Evolutionary conservation across 2,329 filamentous ascomycete genomes (phyloP), one percentile per base, ranked within the genome.

Genomic region (Pseudogymnoascus sp.): DNA sequence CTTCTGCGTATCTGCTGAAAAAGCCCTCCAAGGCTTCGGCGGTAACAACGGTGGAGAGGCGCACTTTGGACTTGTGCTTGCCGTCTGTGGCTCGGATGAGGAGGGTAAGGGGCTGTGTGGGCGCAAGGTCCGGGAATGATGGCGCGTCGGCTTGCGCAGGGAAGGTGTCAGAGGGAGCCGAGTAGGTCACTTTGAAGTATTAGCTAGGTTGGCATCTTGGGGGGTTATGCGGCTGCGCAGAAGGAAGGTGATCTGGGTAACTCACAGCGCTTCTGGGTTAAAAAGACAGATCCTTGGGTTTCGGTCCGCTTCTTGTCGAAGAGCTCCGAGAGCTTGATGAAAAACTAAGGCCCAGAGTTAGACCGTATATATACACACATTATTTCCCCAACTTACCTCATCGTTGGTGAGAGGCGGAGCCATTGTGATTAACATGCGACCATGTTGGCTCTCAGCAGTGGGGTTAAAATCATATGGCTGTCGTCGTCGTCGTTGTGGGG

Each of bases 51-150:
- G 94, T 97, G 2, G 90, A 91, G 25, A 97, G 73, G 75, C 92
- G 96, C 67, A 90, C 76, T 67, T 88, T 87, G 62, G 80, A 74
- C 69, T 82, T 85, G 60, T 67, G 67, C 71, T 88, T 90, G 69
- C 90, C 91, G 74, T 97, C 91, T 35, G 89, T 89, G 12, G 91
- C 93, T 64, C 92, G 87, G 67, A 99, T 84, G 49, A 97, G 78
- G 64, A 97, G 78, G 6, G 92, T 88, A 12, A 89, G 77, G 5
- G 87, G 85, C 28, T 78, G 76, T 9, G 81, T 75, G 12, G 81
- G 82, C 64, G 82, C 75, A 1, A 87, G 79, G 67, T 91, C 87
- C 69, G 84, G 79, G 63, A 88, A 79, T 12, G 82, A 78, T 61
- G 83, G 78, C 41, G 80, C 78, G 63, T 76, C 76, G 36, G 75